Percentiles rank a stretch among this genome's conserved stretches.
These are phyloP conservation scores for Pisolithus tinctorius DNA, from an alignment of 768 basidiomycete species.

Conservation along the genomic window DNA sequence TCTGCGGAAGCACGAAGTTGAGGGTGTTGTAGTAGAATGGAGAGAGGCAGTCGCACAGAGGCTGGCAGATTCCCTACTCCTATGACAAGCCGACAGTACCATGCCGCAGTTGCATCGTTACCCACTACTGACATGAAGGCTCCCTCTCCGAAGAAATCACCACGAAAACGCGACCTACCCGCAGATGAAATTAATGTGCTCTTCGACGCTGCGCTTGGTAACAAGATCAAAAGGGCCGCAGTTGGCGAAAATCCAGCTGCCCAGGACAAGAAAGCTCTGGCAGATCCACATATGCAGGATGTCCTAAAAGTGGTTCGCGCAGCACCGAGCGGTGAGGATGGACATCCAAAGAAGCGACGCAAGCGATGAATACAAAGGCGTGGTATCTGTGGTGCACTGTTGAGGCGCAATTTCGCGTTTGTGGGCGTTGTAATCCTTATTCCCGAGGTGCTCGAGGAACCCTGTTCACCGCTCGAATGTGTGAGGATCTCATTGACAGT, in stretches of 20 bases:
- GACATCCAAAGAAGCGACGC: constrained; percentile 26
- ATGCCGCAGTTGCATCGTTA: no score
- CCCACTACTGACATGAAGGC: constrained; percentile 1
- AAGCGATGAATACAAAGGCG: constrained; percentile 5
- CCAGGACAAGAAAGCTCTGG: constrained; percentile 8
- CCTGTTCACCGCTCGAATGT: no score
- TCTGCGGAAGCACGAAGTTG: constrained; percentile 25
- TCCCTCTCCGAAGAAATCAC: constrained; percentile 25
- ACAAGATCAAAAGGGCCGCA: constrained; percentile 51
- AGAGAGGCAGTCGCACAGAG: constrained; percentile 21
- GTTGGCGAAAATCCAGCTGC: constrained; percentile 20
- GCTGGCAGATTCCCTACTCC: background rate
- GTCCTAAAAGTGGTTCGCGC: constrained; percentile 55
- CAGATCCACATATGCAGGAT: constrained; percentile 37
- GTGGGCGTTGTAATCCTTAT: no score
- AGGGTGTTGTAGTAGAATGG: constrained; percentile 34
- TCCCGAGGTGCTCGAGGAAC: no score
- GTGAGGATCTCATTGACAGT: no score
- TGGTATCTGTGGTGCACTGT: no score
- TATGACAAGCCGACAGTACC: no score
- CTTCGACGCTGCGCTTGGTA: constrained; percentile 54
- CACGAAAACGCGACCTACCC: constrained; percentile 39
- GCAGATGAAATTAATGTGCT: constrained; percentile 73
- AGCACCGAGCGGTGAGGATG: constrained; percentile 45
- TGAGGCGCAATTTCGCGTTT: no score